A percentile compares a stretch with the other conserved stretches of the same genome.
phyloP scores from a whole-genome alignment of 805 yeast genomes.

The Debaryomyces prosopidis region DNA sequence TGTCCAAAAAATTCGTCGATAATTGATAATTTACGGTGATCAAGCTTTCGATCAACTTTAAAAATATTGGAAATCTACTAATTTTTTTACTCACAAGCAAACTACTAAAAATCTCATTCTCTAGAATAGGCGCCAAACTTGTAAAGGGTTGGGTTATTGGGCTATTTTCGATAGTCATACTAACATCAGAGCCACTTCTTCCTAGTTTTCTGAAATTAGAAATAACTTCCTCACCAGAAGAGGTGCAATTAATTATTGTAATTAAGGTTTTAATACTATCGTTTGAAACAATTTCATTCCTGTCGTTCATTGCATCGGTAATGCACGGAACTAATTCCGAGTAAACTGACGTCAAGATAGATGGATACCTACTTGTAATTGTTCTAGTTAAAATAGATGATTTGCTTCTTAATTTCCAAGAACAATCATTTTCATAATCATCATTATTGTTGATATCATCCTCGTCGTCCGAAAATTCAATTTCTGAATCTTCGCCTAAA shows the following conservation, averaged over 20 bases:
- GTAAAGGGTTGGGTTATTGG: constrained; percentile 17
- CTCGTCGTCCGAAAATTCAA: constrained; percentile 32
- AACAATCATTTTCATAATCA: constrained; percentile 45
- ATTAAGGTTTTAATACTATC: constrained; percentile 50
- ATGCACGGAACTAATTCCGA: constrained; percentile 27
- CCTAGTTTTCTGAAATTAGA: constrained; percentile 5
- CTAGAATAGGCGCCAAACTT: constrained; percentile 16
- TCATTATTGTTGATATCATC: constrained; percentile 24
- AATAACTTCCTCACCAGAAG: neutral
- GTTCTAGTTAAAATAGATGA: constrained; percentile 43
- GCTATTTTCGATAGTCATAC: constrained; percentile 32
- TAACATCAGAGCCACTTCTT: constrained; percentile 34
- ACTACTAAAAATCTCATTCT: constrained; percentile 26
- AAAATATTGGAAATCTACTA: constrained; percentile 21
- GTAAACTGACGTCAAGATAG: constrained; percentile 33
- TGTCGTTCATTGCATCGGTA: constrained; percentile 39
- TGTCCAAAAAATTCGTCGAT: constrained; percentile 15
- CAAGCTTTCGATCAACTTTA: constrained; percentile 29
- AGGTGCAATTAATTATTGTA: constrained; percentile 33
- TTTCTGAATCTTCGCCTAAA: constrained; percentile 49
- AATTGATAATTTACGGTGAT: constrained; percentile 16
- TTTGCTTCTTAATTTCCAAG: constrained; percentile 62
- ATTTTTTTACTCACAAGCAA: constrained; percentile 21
- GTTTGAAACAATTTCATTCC: constrained; percentile 49
- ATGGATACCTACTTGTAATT: constrained; percentile 36